Percentiles rank a stretch among this genome's conserved stretches.
phyloP scores from a whole-genome alignment of 2,329 filamentous ascomycete species.

The Achaetomium macrosporum region DNA sequence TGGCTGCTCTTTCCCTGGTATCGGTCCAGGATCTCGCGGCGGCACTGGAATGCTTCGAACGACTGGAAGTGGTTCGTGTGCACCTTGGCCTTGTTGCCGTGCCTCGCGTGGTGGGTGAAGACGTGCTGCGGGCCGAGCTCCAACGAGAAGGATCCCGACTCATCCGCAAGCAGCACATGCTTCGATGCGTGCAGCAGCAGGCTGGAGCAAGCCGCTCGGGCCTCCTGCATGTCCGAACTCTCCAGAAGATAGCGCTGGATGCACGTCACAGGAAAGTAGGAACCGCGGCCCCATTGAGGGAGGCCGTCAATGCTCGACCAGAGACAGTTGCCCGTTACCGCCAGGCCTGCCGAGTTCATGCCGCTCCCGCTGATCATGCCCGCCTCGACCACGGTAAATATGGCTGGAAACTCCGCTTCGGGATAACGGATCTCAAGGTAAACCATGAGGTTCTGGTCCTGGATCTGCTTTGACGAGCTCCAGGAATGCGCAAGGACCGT shows the following conservation, averaged over 20 bases:
- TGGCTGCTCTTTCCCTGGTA: conserved; percentile 24
- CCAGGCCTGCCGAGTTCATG: conserved; percentile 28
- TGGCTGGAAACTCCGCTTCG: conserved; percentile 17
- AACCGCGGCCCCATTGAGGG: conserved; percentile 9
- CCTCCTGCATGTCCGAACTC: conserved; percentile 18
- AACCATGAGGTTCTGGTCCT: conserved; percentile 23
- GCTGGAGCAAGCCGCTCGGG: conserved; percentile 9
- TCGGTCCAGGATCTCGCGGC: conserved; percentile 16
- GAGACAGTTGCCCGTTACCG: conserved; percentile 27
- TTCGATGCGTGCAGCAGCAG: conserved; percentile 26
- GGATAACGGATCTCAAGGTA: conserved; percentile 26
- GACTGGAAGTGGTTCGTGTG: conserved; percentile 28
- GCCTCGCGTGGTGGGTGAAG: conserved; percentile 16
- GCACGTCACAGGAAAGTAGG: conserved; percentile 24
- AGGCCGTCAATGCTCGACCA: conserved; percentile 24
- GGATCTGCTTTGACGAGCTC: conserved; percentile 21
- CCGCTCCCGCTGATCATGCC: conserved; percentile 27
- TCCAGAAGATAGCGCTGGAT: conserved; percentile 25
- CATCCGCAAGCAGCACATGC: conserved; percentile 23
- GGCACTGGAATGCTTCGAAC: conserved; percentile 16
- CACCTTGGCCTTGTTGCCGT: conserved; percentile 21
- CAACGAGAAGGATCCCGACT: conserved; percentile 22
- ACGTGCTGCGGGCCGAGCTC: conserved; percentile 24
- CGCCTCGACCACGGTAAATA: conserved; percentile 28
- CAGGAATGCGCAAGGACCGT: conserved; percentile 17